phyloP scores from a whole-genome alignment of 2,329 filamentous ascomycete species.

The Aurifilum marmelostoma region DNA sequence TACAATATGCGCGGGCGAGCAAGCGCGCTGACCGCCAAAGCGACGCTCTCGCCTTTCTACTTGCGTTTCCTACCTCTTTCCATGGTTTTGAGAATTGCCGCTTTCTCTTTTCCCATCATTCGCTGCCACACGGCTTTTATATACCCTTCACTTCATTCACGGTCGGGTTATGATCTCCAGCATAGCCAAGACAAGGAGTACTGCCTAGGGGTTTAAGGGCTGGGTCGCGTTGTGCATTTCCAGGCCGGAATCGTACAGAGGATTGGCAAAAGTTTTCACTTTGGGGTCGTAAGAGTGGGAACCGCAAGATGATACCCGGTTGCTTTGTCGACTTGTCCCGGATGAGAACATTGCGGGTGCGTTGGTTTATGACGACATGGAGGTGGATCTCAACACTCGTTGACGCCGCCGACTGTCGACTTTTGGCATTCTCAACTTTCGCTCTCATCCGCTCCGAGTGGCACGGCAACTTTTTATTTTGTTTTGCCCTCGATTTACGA shows the following conservation, averaged over 20 bases:
- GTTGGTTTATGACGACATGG: constrained; percentile 21
- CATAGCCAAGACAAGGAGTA: constrained; percentile 26
- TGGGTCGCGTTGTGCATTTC: constrained; percentile 25
- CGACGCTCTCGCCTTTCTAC: neutral
- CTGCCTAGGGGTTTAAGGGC: constrained; percentile 10
- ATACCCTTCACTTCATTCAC: constrained; percentile 8
- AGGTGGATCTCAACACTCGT: constrained; percentile 3
- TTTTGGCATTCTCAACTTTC: constrained; percentile 2
- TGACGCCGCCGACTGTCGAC: constrained; percentile 2
- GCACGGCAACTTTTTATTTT: neutral
- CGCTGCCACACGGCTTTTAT: constrained; percentile 29
- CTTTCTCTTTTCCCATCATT: constrained; percentile 34
- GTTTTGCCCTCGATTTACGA: constrained; percentile 4
- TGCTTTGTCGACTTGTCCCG: constrained; percentile 22
- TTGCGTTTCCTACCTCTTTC: constrained; percentile 11
- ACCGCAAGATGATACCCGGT: constrained; percentile 27
- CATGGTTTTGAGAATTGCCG: constrained; percentile 24
- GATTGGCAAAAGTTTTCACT: constrained; percentile 25
- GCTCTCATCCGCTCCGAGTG: constrained; percentile 2
- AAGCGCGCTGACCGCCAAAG: neutral
- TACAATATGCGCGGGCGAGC: neutral
- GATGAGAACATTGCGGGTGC: constrained; percentile 8
- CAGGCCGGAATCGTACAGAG: constrained; percentile 20
- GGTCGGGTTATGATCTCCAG: constrained; percentile 13
- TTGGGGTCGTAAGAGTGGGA: constrained; percentile 21